Percentiles rank a stretch among this genome's conserved stretches.
phyloP scores from a whole-genome alignment of 176 grass and related monocot species.

The Typha latifolia region DNA sequence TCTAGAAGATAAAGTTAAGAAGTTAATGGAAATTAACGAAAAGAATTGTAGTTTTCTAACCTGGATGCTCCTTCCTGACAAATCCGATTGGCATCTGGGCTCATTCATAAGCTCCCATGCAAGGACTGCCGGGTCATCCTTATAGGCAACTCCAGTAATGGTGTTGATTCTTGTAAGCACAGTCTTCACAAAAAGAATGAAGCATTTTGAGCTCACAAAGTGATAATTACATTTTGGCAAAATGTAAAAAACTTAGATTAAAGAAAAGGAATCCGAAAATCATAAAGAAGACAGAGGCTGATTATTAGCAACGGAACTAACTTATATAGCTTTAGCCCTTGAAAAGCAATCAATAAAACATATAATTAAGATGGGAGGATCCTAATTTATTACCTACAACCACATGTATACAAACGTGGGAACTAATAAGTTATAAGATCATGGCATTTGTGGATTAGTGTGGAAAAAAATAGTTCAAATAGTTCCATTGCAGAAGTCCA shows the following conservation, averaged over 20 bases:
- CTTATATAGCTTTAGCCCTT: too few species aligned
- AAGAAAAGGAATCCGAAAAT: too few species aligned
- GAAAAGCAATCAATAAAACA: too few species aligned
- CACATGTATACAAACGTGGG: too few species aligned
- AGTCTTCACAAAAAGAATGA: slow-evolving; percentile 24
- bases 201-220: not conserved
- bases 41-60: not conserved
- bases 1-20: not conserved
- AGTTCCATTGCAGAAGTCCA: not conserved
- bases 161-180: slow-evolving; percentile 81
- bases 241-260: not conserved
- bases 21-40: not conserved
- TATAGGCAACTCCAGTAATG: slow-evolving; percentile 73
- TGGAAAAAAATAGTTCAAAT: not conserved
- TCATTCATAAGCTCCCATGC: slow-evolving; percentile 99
- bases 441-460: not conserved
- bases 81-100: slow-evolving; percentile 81
- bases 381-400: too few species aligned
- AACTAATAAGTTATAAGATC: not conserved
- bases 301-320: too few species aligned
- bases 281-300: too few species aligned
- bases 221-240: not conserved
- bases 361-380: too few species aligned
- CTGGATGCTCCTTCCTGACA: slow-evolving; percentile 55
- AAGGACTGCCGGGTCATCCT: slow-evolving; percentile 81